A percentile compares a stretch with the other conserved stretches of the same genome.
phyloP scores from a whole-genome alignment of 305 asterid genomes.

The Fraxinus angustifolia region DNA sequence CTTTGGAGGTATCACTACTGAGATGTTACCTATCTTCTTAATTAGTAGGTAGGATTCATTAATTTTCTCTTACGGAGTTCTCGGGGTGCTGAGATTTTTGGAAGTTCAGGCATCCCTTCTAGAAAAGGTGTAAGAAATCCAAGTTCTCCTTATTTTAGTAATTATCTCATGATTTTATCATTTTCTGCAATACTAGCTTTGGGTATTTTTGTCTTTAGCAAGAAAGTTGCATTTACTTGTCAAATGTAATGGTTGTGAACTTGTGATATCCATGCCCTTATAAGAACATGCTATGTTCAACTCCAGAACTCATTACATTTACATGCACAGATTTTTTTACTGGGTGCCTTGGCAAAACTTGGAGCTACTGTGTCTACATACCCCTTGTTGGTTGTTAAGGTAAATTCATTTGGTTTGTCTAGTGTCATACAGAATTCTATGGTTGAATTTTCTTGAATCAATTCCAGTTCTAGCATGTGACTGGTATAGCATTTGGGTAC shows the following conservation, averaged over 20 bases:
- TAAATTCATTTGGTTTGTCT: constrained; percentile 21
- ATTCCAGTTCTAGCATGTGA: neutral
- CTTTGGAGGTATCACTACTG: constrained; percentile 60
- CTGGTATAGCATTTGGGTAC: neutral
- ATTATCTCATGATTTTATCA: neutral
- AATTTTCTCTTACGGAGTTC: constrained; percentile 2
- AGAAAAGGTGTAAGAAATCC: constrained; percentile 13
- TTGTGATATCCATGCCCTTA: constrained; percentile 9
- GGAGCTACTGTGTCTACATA: constrained; percentile 91
- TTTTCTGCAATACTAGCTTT: constrained; percentile 13
- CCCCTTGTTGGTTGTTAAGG: constrained; percentile 92
- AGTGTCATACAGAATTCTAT: neutral
- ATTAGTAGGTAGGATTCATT: constrained; percentile 8
- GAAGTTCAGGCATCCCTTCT: neutral
- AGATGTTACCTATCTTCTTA: neutral
- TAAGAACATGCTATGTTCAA: neutral
- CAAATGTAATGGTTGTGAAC: neutral
- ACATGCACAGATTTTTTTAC: constrained; percentile 51
- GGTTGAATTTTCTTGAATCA: constrained; percentile 3
- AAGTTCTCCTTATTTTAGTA: constrained; percentile 11
- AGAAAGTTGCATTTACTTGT: constrained; percentile 7
- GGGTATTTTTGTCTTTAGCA: constrained; percentile 4
- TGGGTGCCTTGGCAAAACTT: constrained; percentile 88
- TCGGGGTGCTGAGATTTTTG: neutral
- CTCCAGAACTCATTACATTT: neutral